Percentiles rank a stretch among this genome's conserved stretches.
These are phyloP conservation scores for Puccinellia tenuiflora DNA, from an alignment of 176 grass and related monocot species.

Conservation along the genomic window DNA sequence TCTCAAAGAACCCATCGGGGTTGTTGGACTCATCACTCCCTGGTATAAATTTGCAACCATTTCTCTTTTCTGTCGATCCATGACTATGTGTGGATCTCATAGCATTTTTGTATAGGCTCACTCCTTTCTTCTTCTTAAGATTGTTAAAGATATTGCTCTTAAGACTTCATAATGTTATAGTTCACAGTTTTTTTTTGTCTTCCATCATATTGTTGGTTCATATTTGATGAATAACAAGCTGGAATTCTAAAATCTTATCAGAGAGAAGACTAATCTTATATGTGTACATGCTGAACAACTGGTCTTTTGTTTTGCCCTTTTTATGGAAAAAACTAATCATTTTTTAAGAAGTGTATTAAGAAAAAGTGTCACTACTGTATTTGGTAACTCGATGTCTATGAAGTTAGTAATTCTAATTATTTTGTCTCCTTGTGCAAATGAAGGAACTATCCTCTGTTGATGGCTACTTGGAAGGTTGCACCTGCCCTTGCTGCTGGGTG, in stretches of 20 bases:
- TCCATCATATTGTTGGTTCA: background rate
- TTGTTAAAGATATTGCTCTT: background rate
- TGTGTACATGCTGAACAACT: background rate
- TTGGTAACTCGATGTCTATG: background rate
- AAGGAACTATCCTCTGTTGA: conserved; percentile 98
- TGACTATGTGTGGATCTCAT: background rate
- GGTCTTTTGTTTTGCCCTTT: background rate
- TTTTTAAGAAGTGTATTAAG: background rate
- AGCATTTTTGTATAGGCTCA: background rate
- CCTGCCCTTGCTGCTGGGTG: conserved; percentile 94
- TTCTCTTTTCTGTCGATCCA: too few relatives aligned
- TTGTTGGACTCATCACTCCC: conserved; percentile 93
- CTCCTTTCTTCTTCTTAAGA: background rate
- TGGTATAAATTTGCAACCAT: conserved; percentile 82
- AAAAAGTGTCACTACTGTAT: background rate
- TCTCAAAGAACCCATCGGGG: conserved; percentile 89
- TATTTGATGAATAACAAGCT: conserved; percentile 13
- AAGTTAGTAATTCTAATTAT: conserved; percentile 9
- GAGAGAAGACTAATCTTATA: background rate
- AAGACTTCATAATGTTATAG: background rate
- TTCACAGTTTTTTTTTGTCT: background rate
- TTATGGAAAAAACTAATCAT: background rate
- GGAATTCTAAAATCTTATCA: background rate
- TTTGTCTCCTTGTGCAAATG: conserved; percentile 1
- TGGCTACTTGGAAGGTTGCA: conserved; percentile 98